These are phyloP conservation scores for Quercus variabilis DNA, from an alignment of 306 rosid species.

Conservation along the genomic window DNA sequence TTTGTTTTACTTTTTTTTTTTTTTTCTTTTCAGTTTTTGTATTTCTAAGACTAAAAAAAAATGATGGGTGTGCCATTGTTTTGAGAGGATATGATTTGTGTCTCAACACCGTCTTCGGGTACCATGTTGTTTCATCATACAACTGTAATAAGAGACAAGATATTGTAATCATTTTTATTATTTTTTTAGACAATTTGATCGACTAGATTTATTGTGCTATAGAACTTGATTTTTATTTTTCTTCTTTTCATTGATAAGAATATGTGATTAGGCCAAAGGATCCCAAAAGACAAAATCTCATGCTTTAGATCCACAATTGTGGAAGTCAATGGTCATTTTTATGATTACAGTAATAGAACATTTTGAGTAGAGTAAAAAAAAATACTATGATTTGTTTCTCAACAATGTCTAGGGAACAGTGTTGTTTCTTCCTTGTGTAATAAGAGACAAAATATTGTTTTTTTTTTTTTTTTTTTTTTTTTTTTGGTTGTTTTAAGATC, in stretches of 20 bases:
- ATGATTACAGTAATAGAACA: neutral
- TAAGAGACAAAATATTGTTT: neutral
- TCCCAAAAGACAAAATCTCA: neutral
- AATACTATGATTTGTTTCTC: neutral
- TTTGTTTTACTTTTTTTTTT: neutral
- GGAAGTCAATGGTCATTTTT: neutral
- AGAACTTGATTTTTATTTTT: neutral
- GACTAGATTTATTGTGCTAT: neutral
- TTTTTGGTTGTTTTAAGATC: conserved; percentile 5
- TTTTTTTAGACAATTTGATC: neutral
- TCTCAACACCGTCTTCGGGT: no score
- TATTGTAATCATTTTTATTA: neutral
- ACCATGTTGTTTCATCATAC: neutral
- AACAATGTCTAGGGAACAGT: neutral
- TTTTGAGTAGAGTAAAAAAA: neutral
- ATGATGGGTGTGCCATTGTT: neutral
- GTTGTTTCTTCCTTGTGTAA: neutral
- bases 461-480: neutral
- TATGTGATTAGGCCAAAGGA: neutral
- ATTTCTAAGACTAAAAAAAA: no score
- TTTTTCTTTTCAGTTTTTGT: no score
- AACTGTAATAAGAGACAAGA: neutral
- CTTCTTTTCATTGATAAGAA: neutral
- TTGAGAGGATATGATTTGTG: neutral
- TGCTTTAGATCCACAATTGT: neutral